phyloP scores from a whole-genome alignment of 371 early-diverging fungal species.

The Funneliformis caledonium region DNA sequence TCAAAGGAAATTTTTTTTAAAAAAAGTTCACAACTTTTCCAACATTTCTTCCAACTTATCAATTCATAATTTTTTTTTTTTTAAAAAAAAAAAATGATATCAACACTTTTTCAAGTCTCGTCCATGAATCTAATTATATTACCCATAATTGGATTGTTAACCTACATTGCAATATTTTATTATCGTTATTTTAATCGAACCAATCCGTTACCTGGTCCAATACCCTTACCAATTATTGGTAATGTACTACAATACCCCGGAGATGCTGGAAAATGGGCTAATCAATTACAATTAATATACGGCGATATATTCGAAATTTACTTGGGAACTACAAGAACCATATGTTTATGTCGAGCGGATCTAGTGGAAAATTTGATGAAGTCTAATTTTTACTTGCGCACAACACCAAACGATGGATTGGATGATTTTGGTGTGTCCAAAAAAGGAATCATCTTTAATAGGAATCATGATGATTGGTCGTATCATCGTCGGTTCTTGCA shows the following conservation, averaged over 20 bases:
- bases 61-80: no score
- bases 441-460: constrained; percentile 8
- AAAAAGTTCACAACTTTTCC: no score
- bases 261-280: neutral
- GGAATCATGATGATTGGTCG: neutral
- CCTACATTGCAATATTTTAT: constrained; percentile 2
- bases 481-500: neutral
- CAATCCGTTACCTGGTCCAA: constrained; percentile 28
- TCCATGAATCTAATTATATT: neutral
- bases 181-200: constrained; percentile 13
- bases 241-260: constrained; percentile 18
- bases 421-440: neutral
- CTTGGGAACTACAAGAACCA: neutral
- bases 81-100: no score
- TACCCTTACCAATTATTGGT: constrained; percentile 27
- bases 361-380: neutral
- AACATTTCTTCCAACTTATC: no score
- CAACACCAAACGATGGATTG: constrained; percentile 3
- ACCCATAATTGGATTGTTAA: neutral
- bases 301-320: constrained; percentile 32
- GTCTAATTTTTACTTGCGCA: neutral
- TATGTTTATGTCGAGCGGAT: constrained; percentile 10
- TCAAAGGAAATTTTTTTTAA: no score
- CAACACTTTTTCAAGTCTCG: neutral
- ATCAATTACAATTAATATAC: neutral